These are phyloP conservation scores for Zymoseptoria pseudotritici DNA, from an alignment of 2,329 filamentous ascomycete genomes.

Conservation along the genomic window DNA sequence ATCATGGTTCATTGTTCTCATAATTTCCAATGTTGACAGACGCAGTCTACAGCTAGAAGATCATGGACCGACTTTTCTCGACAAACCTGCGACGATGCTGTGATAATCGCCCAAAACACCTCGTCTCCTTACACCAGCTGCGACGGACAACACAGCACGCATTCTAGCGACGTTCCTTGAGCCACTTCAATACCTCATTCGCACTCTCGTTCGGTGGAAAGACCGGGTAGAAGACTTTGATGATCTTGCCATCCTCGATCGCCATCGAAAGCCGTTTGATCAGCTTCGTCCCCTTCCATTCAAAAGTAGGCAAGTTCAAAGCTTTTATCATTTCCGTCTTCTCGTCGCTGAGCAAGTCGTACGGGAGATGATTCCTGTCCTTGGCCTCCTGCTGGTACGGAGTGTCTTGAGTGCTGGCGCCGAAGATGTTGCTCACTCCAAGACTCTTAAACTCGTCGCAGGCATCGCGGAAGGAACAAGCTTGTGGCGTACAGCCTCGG, in stretches of 20 bases:
- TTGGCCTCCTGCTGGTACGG: conserved; percentile 35
- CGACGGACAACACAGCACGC: background rate
- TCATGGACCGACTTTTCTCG: no score
- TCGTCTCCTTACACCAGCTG: background rate
- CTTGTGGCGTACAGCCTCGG: conserved; percentile 39
- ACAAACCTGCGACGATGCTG: no score
- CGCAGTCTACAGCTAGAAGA: no score
- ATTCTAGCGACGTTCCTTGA: background rate
- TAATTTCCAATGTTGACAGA: no score
- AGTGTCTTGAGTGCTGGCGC: conserved; percentile 35
- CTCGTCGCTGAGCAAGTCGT: conserved; percentile 37
- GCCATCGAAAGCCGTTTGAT: conserved; percentile 35
- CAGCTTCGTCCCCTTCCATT: conserved; percentile 32
- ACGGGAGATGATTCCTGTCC: conserved; percentile 33
- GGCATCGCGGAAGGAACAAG: conserved; percentile 37
- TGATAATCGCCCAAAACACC: no score
- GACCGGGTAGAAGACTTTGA: conserved; percentile 30
- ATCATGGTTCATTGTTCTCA: background rate
- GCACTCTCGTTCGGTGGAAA: conserved; percentile 36
- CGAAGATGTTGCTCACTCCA: conserved; percentile 33
- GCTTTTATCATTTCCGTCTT: conserved; percentile 29
- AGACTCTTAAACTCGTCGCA: conserved; percentile 22
- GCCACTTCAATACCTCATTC: conserved; percentile 1
- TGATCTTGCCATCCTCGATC: conserved; percentile 34
- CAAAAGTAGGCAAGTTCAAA: conserved; percentile 34